Percentiles rank a stretch among this genome's conserved stretches.
Conservation (phyloP, 495 filamentous ascomycete genomes). For the Trichoderma orchidacearum region DNA sequence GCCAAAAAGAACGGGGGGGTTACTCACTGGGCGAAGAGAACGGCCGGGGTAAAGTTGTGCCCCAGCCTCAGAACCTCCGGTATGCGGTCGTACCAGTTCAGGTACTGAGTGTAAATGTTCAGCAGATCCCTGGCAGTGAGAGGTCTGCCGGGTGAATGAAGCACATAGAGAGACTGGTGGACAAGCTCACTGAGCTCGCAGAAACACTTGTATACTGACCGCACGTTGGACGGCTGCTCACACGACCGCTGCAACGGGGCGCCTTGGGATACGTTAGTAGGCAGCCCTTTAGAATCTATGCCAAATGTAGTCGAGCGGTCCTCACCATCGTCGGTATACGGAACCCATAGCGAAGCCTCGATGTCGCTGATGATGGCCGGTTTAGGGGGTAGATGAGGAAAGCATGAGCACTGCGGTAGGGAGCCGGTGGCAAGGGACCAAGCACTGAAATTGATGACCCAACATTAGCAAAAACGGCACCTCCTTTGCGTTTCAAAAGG, state of each 20-base stretch:
- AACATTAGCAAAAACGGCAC: conserved; percentile 4
- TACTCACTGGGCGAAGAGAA: conserved; percentile 52
- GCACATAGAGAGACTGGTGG: conserved; percentile 47
- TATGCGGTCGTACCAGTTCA: conserved; percentile 48
- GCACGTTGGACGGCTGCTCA: conserved; percentile 39
- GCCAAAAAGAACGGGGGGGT: not conserved
- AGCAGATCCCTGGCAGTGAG: conserved; percentile 44
- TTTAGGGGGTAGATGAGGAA: conserved; percentile 40
- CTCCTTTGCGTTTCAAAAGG: too few species aligned
- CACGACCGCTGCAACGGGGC: conserved; percentile 32
- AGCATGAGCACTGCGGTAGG: conserved; percentile 46
- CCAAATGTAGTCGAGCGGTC: conserved; percentile 1
- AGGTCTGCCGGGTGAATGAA: conserved; percentile 46
- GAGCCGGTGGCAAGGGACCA: conserved; percentile 51
- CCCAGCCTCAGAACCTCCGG: conserved; percentile 43
- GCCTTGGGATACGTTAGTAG: conserved; percentile 10
- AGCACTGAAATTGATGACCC: conserved; percentile 33
- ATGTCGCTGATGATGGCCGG: conserved; percentile 39
- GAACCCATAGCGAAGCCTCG: conserved; percentile 41
- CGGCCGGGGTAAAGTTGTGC: conserved; percentile 43
- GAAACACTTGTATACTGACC: conserved; percentile 46
- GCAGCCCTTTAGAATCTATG: conserved; percentile 2
- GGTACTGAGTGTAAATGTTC: conserved; percentile 41
- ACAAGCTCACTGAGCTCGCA: conserved; percentile 55
- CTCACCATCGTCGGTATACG: conserved; percentile 44